Evolutionary conservation across 176 grass and related monocot species (phyloP), one percentile per base, ranked within the genome.

Genomic region (Avena eriantha): DNA sequence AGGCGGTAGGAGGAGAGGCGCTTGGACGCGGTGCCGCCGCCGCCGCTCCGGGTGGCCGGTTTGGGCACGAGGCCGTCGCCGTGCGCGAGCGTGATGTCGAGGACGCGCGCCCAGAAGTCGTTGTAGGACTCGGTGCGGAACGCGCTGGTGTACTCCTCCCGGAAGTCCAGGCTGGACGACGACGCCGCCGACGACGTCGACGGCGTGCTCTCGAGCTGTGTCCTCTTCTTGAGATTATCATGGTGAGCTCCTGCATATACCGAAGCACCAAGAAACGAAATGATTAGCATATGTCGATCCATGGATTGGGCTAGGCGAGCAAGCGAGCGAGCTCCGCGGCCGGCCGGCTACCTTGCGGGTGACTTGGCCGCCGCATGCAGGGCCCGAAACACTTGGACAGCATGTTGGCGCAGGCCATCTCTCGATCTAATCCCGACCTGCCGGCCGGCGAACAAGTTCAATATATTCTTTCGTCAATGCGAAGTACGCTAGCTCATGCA

Each of bases 41-140:
- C 58, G 21, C 16, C 47, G 79, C 48, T 21, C 9, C 35, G 67
- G 46, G 46, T 9, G 0, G 73, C 24, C 1, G 73, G 47, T 4
- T 17, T 51, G 24, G 73, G 73, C 54, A 88, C 91, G 41, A 98
- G 92, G 0, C 50, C 92, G 18, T 83, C 94, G n/a, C 94, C 97
- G 50, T 98, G 93, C 31, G 82, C 92, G 66, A 98, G 90, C 58
- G 92, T 93, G 57, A 96, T 83, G 82, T 96, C 94, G 29, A 96
- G 81, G 18, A 98, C 97, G 73, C 90, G 88, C 31, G 94, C 97
- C 92, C 97, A 98, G 87, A 98, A 96, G 79, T 98, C 90, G 89
- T 88, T 92, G 89, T 94, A 98, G 17, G 94, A 96, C 87, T 98
- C 90, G 76, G 94, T 94, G 83, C 97, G 88, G 88, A 98, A 98